Conservation (phyloP, 1,139 yeast species). For the Meyerozyma sp. region DNA sequence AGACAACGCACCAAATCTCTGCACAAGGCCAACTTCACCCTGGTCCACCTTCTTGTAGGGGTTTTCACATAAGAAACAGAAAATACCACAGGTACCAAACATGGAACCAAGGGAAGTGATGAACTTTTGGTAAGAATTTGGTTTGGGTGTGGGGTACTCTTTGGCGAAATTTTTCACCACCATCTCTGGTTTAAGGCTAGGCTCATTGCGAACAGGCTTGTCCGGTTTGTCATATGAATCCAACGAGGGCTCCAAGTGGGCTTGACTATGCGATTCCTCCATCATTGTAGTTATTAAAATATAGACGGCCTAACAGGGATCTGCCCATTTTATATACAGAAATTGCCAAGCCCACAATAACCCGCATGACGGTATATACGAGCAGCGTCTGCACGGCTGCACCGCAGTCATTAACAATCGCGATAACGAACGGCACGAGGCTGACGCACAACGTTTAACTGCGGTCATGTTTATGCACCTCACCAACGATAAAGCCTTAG, state of each 20-base stretch:
- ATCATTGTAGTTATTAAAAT: neutral
- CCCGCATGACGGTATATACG: neutral
- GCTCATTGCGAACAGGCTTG: neutral
- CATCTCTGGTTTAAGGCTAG: slow-evolving; percentile 10
- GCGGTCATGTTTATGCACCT: neutral
- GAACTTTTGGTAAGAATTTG: slow-evolving; percentile 33
- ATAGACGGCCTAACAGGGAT: neutral
- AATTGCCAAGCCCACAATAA: neutral
- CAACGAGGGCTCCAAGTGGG: neutral
- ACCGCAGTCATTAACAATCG: neutral
- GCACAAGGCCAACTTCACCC: slow-evolving; percentile 68
- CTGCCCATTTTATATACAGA: neutral
- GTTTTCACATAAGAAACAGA: slow-evolving; percentile 55
- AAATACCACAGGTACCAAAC: slow-evolving; percentile 56
- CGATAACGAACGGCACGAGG: neutral
- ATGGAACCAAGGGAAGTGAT: slow-evolving; percentile 40
- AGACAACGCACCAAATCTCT: slow-evolving; percentile 64
- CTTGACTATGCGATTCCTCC: neutral
- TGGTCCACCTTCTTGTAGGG: slow-evolving; percentile 61
- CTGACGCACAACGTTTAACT: neutral
- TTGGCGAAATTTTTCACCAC: slow-evolving; percentile 25
- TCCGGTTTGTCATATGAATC: neutral
- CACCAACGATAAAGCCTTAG: neutral
- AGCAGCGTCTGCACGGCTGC: neutral
- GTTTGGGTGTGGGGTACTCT: slow-evolving; percentile 30